phyloP scores from a whole-genome alignment of 2,329 filamentous ascomycete genomes.

The Trichothecium sympodiale region DNA sequence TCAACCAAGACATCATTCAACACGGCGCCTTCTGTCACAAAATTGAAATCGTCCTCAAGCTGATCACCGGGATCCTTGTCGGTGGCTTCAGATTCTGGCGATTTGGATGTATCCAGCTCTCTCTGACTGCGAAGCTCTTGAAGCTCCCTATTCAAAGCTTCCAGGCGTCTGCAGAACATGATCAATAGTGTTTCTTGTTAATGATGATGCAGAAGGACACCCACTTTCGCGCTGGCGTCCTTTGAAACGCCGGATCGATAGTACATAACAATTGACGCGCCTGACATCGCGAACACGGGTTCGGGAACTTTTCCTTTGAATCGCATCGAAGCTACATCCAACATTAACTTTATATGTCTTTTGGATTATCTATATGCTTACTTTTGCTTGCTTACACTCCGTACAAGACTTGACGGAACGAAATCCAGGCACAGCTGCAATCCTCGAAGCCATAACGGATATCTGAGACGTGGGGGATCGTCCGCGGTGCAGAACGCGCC shows the following conservation, averaged over 20 bases:
- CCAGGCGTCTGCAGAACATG: slow-evolving; percentile 13
- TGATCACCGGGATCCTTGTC: slow-evolving; percentile 12
- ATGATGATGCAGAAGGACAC: slow-evolving; percentile 1
- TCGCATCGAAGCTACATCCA: slow-evolving; percentile 17
- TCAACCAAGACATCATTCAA: slow-evolving; percentile 1
- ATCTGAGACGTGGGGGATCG: too few species aligned
- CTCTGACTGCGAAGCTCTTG: slow-evolving; percentile 16
- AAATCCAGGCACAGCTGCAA: neutral
- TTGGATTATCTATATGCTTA: neutral
- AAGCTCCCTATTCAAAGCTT: slow-evolving; percentile 20
- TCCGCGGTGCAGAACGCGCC: too few species aligned
- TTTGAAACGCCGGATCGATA: slow-evolving; percentile 18
- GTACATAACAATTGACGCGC: slow-evolving; percentile 15
- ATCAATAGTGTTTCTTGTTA: neutral
- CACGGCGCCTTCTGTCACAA: neutral
- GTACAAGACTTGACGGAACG: slow-evolving; percentile 3
- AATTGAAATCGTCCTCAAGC: slow-evolving; percentile 4
- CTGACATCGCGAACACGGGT: slow-evolving; percentile 18
- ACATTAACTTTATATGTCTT: neutral
- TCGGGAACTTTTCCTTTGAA: slow-evolving; percentile 18
- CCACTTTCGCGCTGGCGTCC: slow-evolving; percentile 19
- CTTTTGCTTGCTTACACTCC: slow-evolving; percentile 4
- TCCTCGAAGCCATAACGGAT: too few species aligned
- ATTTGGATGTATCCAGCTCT: slow-evolving; percentile 4
- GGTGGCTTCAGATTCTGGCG: slow-evolving; percentile 2